Conservation (phyloP, 441 rosid genomes). For the Adansonia gregorii region DNA sequence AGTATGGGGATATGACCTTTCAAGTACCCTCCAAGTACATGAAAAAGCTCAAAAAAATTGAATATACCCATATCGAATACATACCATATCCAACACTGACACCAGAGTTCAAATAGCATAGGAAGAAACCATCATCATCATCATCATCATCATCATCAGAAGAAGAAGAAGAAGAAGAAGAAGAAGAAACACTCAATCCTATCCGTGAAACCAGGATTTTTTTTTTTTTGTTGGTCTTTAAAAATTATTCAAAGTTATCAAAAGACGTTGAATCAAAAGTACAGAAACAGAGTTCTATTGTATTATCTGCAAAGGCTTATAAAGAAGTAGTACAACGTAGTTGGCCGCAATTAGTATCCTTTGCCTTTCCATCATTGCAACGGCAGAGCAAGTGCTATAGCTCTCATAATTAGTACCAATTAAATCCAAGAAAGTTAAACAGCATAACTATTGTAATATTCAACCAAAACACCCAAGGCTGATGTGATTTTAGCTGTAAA, state of each 20-base stretch:
- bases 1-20: too few species aligned
- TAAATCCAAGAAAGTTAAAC: conserved; percentile 8
- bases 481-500: neutral
- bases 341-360: neutral
- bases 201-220: neutral
- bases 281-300: neutral
- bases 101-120: too few species aligned
- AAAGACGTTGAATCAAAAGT: neutral
- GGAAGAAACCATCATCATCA: neutral
- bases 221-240: neutral
- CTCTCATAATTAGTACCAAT: conserved; percentile 10
- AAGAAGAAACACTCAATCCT: neutral
- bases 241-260: neutral
- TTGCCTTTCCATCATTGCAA: neutral
- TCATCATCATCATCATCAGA: too few species aligned
- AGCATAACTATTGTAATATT: neutral
- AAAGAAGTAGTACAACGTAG: neutral
- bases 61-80: too few species aligned
- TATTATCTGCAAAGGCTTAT: neutral
- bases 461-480: conserved; percentile 2
- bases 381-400: neutral
- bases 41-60: too few species aligned
- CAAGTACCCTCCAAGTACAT: too few species aligned
- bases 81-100: too few species aligned
- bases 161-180: neutral